A percentile compares a stretch with the other conserved stretches of the same genome.
These are phyloP conservation scores for Myrica gale DNA, from an alignment of 306 rosid species.

Conservation along the genomic window DNA sequence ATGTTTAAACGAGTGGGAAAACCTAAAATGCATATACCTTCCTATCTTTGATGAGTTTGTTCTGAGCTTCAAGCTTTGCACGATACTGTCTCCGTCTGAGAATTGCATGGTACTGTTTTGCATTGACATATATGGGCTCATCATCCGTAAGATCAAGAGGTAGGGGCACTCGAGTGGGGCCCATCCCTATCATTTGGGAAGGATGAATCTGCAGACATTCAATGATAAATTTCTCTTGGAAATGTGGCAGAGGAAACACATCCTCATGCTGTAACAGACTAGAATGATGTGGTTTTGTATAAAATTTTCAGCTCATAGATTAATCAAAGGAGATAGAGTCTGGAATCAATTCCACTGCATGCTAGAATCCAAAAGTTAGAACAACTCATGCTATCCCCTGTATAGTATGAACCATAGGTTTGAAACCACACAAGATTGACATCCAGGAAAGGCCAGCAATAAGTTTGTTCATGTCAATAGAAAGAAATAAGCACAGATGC, in stretches of 20 bases:
- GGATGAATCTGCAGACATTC: constrained; percentile 33
- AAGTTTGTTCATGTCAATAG: too few relatives aligned
- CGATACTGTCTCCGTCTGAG: constrained; percentile 84
- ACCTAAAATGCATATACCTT: constrained; percentile 47
- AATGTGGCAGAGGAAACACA: constrained; percentile 15
- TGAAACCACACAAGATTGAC: constrained; percentile 13
- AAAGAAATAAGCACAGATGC: constrained; percentile 11
- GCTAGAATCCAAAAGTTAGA: constrained; percentile 19
- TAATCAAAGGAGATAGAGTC: constrained; percentile 14
- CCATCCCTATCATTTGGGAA: constrained; percentile 47
- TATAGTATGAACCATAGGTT: constrained; percentile 18
- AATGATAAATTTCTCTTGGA: constrained; percentile 25
- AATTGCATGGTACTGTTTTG: constrained; percentile 90
- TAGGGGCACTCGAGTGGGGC: constrained; percentile 49
- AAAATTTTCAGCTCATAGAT: constrained; percentile 1
- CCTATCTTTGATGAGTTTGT: constrained; percentile 65
- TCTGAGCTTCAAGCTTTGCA: constrained; percentile 82
- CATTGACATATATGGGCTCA: constrained; percentile 70
- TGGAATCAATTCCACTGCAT: constrained; percentile 17
- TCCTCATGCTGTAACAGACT: constrained; percentile 18
- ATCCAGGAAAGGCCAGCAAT: neutral
- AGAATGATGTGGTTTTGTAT: neutral
- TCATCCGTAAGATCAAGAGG: constrained; percentile 48
- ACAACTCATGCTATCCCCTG: constrained; percentile 11
- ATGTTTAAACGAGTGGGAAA: neutral